These are phyloP conservation scores for Peniophora sp. DNA, from an alignment of 1,284 basidiomycete species.

Conservation along the genomic window DNA sequence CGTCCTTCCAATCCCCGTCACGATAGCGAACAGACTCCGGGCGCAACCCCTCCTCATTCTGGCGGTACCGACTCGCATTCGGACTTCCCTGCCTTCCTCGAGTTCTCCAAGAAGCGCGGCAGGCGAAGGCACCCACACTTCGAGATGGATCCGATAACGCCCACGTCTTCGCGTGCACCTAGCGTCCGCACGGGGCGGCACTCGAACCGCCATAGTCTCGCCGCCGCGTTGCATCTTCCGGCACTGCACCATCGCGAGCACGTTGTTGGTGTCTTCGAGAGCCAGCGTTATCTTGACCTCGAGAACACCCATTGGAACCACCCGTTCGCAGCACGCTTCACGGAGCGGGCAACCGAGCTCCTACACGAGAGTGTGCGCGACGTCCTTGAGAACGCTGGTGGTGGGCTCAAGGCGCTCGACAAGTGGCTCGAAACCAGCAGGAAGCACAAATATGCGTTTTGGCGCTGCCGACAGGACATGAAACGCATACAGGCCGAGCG, in stretches of 20 bases:
- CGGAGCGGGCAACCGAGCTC: slow-evolving; percentile 42
- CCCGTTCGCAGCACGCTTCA: slow-evolving; percentile 41
- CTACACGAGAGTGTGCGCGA: slow-evolving; percentile 52
- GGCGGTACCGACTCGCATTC: too few relatives aligned
- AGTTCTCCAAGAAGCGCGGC: background rate
- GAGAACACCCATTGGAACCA: slow-evolving; percentile 54
- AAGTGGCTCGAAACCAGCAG: slow-evolving; percentile 45
- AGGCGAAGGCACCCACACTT: slow-evolving; percentile 9
- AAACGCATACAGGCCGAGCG: slow-evolving; percentile 25
- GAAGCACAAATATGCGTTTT: slow-evolving; percentile 31
- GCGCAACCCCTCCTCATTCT: too few relatives aligned
- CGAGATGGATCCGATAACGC: slow-evolving; percentile 7
- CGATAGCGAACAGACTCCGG: background rate
- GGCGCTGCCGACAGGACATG: slow-evolving; percentile 21
- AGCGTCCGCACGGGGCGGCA: slow-evolving; percentile 10
- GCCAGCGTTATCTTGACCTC: slow-evolving; percentile 69
- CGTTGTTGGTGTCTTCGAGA: slow-evolving; percentile 78
- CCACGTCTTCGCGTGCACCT: slow-evolving; percentile 11
- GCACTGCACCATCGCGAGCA: slow-evolving; percentile 32
- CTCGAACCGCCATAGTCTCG: slow-evolving; percentile 13
- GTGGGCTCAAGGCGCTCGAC: slow-evolving; percentile 37
- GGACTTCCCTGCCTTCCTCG: too few relatives aligned
- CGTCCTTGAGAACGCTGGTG: slow-evolving; percentile 41
- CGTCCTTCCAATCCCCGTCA: background rate
- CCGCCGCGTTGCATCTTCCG: slow-evolving; percentile 14